Percentiles rank a stretch among this genome's conserved stretches.
Conservation (phyloP, 345 rosid genomes). For the Citrus medica region DNA sequence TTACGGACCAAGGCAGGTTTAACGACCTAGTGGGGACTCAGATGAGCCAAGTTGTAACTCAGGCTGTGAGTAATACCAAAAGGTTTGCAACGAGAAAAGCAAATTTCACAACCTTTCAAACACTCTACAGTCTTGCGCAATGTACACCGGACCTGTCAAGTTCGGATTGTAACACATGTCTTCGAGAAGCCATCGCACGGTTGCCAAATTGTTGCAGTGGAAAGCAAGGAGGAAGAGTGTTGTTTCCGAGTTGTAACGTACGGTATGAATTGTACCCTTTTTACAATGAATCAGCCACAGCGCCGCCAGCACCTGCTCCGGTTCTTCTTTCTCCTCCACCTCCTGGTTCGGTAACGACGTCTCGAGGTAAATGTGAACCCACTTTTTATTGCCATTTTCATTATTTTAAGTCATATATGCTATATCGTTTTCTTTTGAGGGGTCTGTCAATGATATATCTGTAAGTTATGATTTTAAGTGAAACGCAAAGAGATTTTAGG, state of each 20-base stretch:
- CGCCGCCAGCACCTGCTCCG: background rate
- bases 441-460: background rate
- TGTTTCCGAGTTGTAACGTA: conserved; percentile 18
- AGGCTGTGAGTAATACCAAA: no score
- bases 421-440: background rate
- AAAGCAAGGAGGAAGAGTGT: background rate
- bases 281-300: background rate
- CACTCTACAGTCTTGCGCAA: conserved; percentile 19
- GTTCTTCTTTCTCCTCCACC: conserved; percentile 16
- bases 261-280: conserved; percentile 27
- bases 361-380: conserved; percentile 10
- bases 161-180: conserved; percentile 16
- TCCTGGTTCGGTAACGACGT: conserved; percentile 1
- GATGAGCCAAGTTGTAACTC: no score
- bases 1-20: conserved; percentile 15
- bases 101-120: background rate
- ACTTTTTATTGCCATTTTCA: no score
- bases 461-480: background rate
- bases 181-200: background rate
- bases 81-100: no score
- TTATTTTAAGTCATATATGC: background rate
- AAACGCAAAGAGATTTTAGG: background rate
- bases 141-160: conserved; percentile 35
- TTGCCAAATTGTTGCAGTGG: conserved; percentile 4
- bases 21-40: no score